These are phyloP conservation scores for Cadophora sp. DNA, from an alignment of 2,329 filamentous ascomycete species.

Conservation along the genomic window DNA sequence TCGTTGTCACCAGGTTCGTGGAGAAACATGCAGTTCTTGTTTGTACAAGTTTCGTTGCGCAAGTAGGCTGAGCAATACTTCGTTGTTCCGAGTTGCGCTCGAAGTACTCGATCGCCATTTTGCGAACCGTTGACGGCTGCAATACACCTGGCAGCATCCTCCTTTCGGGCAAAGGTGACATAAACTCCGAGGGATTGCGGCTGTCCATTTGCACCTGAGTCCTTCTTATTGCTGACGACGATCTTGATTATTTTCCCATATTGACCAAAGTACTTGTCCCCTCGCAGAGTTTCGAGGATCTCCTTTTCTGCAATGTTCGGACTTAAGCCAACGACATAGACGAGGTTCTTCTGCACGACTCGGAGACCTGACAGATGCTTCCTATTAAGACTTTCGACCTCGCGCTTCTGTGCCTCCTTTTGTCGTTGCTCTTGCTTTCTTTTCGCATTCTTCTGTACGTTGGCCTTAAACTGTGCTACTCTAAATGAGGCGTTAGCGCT, in stretches of 20 bases:
- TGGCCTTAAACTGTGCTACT: conserved; percentile 76
- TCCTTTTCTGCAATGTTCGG: conserved; percentile 93
- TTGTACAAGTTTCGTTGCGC: conserved; percentile 91
- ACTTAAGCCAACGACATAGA: conserved; percentile 95
- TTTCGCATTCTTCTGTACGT: conserved; percentile 89
- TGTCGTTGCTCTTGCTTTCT: conserved; percentile 86
- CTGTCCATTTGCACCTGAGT: conserved; percentile 62
- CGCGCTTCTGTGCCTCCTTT: conserved; percentile 94
- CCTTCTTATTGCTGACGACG: conserved; percentile 88
- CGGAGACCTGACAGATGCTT: conserved; percentile 95
- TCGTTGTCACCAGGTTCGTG: conserved; percentile 98
- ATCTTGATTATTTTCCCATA: conserved; percentile 99
- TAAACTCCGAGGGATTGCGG: conserved; percentile 84
- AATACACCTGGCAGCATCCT: conserved; percentile 90
- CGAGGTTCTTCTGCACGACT: conserved; percentile 97
- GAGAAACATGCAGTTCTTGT: conserved; percentile 96
- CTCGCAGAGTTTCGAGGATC: conserved; percentile 86
- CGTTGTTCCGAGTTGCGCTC: conserved; percentile 84
- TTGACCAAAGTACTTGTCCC: conserved; percentile 94
- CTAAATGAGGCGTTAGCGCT: conserved; percentile 50
- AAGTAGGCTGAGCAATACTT: conserved; percentile 99
- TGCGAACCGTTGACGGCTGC: conserved; percentile 89
- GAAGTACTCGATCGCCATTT: conserved; percentile 85
- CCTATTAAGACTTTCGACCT: conserved; percentile 92
- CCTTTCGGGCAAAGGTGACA: conserved; percentile 94